phyloP scores from a whole-genome alignment of 2,329 filamentous ascomycete genomes.

The Cladosporium phlei region DNA sequence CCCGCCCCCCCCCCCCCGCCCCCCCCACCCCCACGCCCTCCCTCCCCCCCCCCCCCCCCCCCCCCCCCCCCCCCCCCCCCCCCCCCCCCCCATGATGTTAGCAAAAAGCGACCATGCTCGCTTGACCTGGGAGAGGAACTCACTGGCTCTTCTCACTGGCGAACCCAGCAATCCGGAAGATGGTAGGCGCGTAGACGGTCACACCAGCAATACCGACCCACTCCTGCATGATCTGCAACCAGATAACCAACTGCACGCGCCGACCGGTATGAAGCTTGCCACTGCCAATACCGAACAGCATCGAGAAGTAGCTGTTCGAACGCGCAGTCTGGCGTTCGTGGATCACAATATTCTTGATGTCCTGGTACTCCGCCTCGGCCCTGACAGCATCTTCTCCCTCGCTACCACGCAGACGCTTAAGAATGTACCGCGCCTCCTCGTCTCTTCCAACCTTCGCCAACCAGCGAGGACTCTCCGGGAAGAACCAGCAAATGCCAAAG shows the following conservation, averaged over 20 bases:
- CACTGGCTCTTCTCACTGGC: constrained; percentile 36
- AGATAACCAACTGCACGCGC: constrained; percentile 36
- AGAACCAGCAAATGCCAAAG: constrained; percentile 55
- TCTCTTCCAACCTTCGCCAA: constrained; percentile 60
- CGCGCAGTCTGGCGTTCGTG: constrained; percentile 47
- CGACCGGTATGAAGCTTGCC: constrained; percentile 33
- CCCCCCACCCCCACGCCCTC: no score
- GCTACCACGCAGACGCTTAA: constrained; percentile 57
- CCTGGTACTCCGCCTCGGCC: constrained; percentile 61
- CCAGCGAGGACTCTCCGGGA: constrained; percentile 65
- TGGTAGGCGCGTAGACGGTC: constrained; percentile 32
- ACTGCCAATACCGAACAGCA: constrained; percentile 30
- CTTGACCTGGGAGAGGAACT: constrained; percentile 14
- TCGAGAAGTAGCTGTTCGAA: constrained; percentile 29
- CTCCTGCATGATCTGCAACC: constrained; percentile 39
- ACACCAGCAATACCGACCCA: constrained; percentile 34
- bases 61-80: no score
- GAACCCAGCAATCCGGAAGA: constrained; percentile 33
- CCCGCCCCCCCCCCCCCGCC: no score
- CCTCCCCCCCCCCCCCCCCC: no score
- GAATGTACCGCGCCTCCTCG: constrained; percentile 61
- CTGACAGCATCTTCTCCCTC: constrained; percentile 25
- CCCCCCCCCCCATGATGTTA: not conserved
- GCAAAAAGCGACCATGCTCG: not conserved
- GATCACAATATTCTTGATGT: constrained; percentile 60